These are phyloP conservation scores for Vittaforma corneae DNA, from an alignment of 371 early-diverging fungal genomes.

Conservation along the genomic window DNA sequence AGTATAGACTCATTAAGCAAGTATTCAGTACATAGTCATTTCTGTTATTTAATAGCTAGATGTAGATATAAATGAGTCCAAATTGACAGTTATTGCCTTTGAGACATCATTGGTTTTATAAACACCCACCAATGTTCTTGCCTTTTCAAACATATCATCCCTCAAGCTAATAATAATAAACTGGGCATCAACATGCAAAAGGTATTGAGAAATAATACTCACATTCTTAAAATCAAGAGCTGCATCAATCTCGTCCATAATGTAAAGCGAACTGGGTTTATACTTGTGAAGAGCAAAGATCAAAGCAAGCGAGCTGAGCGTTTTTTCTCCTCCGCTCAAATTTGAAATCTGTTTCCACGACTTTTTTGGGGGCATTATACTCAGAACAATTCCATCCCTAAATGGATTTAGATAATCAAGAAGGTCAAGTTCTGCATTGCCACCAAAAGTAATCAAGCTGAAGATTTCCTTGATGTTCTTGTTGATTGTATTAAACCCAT, in stretches of 20 bases:
- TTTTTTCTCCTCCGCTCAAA: constrained; percentile 98
- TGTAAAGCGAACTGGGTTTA: constrained; percentile 94
- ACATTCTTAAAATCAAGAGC: constrained; percentile 98
- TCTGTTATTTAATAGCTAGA: no score
- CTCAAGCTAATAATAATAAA: constrained; percentile 94
- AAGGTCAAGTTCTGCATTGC: constrained; percentile 96
- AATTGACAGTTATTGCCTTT: constrained; percentile 35
- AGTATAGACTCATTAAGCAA: no score
- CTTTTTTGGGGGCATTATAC: constrained; percentile 99
- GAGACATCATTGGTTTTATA: constrained; percentile 65
- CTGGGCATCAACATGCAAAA: constrained; percentile 90
- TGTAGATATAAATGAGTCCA: no score
- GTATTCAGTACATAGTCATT: no score
- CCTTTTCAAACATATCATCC: constrained; percentile 98
- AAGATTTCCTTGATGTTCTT: constrained; percentile 94
- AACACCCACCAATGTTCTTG: constrained; percentile 89
- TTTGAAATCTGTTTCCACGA: constrained; percentile 98
- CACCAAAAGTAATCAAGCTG: constrained; percentile 78
- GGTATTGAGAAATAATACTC: constrained; percentile 92
- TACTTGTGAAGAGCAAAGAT: constrained; percentile 98
- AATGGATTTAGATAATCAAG: constrained; percentile 97
- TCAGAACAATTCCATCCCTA: constrained; percentile 91
- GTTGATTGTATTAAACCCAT: constrained; percentile 81
- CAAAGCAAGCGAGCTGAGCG: constrained; percentile 85
- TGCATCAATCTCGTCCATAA: constrained; percentile 99